Conservation (phyloP, 1,284 basidiomycete genomes). For the Gymnopus androsaceus region DNA sequence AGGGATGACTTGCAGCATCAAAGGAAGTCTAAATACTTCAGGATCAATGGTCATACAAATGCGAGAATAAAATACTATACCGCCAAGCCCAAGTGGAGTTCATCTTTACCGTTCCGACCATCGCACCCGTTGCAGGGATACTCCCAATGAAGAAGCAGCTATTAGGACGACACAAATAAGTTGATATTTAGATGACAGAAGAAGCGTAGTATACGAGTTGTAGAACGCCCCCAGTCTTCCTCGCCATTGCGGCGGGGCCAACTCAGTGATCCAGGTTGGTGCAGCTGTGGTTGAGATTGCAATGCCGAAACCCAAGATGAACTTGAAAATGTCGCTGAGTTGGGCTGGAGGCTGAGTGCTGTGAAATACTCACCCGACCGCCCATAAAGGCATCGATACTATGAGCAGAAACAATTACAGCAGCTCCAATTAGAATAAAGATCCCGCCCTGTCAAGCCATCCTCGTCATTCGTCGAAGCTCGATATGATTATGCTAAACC, state of each 20-base stretch:
- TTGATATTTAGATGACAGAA: not conserved
- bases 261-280: slow-evolving; percentile 31
- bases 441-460: slow-evolving; percentile 23
- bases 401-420: slow-evolving; percentile 26
- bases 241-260: slow-evolving; percentile 32
- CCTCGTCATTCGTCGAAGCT: not conserved
- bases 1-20: slow-evolving; percentile 27
- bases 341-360: not conserved
- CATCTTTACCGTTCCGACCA: slow-evolving; percentile 28
- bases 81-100: slow-evolving; percentile 30
- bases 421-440: slow-evolving; percentile 29
- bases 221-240: slow-evolving; percentile 30
- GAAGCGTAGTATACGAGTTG: slow-evolving; percentile 23
- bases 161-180: not conserved
- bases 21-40: slow-evolving; percentile 28
- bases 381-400: slow-evolving; percentile 25
- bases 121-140: slow-evolving; percentile 31
- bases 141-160: slow-evolving; percentile 32
- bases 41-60: too few species aligned
- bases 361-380: slow-evolving; percentile 24
- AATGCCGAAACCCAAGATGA: slow-evolving; percentile 33
- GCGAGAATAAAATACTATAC: slow-evolving; percentile 7
- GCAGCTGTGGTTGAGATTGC: slow-evolving; percentile 33
- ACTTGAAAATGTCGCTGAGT: slow-evolving; percentile 14
- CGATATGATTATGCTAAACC: not conserved